Conservation (phyloP, 495 filamentous ascomycete genomes). For the Parmelia sp. region DNA sequence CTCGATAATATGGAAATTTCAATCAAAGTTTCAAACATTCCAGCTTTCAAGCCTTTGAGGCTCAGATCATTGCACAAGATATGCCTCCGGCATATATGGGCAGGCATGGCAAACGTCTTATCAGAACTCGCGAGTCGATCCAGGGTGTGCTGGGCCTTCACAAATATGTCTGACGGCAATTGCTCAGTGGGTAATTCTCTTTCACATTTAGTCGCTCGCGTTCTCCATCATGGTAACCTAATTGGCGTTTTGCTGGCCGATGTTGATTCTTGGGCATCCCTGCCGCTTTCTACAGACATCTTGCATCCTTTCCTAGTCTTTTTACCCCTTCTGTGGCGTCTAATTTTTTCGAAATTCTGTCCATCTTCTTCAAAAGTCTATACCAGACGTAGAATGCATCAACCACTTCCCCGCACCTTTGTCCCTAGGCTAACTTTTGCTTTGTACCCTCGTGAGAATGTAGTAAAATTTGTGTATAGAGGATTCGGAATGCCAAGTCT, state of each 20-base stretch:
- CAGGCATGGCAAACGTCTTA: background rate
- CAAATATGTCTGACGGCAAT: background rate
- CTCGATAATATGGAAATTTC: slow-evolving; percentile 5
- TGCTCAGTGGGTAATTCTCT: background rate
- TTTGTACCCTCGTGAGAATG: background rate
- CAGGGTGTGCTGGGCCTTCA: background rate
- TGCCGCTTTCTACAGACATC: background rate
- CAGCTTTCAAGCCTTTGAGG: background rate
- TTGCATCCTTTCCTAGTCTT: background rate
- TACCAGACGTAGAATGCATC: background rate
- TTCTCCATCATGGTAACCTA: background rate
- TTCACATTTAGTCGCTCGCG: background rate
- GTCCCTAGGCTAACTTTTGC: background rate
- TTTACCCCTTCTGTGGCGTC: background rate
- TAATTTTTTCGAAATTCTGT: too few species aligned
- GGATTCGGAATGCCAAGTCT: too few species aligned
- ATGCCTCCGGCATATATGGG: background rate
- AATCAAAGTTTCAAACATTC: background rate
- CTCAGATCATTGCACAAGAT: background rate
- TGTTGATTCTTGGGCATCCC: background rate
- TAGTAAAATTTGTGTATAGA: too few species aligned
- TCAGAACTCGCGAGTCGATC: background rate
- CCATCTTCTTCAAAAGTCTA: background rate
- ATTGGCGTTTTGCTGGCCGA: background rate
- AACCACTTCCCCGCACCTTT: background rate